These are phyloP conservation scores for Crotalaria pallida DNA, from an alignment of 306 rosid species.

Conservation along the genomic window DNA sequence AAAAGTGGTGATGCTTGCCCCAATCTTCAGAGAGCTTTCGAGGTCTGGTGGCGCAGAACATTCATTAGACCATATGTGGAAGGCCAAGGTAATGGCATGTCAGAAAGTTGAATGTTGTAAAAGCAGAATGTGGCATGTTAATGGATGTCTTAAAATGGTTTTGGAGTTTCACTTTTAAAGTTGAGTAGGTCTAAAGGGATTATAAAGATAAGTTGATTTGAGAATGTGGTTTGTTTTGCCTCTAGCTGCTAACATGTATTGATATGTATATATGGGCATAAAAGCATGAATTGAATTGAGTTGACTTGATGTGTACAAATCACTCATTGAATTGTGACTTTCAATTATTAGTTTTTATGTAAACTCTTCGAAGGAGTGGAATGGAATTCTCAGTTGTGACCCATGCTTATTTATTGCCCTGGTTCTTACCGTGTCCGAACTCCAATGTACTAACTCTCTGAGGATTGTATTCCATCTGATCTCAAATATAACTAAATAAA, in stretches of 20 bases:
- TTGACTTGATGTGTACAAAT: constrained; percentile 10
- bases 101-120: constrained; percentile 39
- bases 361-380: constrained; percentile 15
- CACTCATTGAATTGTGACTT: constrained; percentile 12
- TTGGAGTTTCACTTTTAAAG: neutral
- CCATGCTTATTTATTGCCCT: neutral
- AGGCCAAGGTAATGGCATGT: constrained; percentile 41
- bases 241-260: constrained; percentile 15
- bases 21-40: constrained; percentile 87
- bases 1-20: constrained; percentile 88
- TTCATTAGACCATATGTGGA: constrained; percentile 65
- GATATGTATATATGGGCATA: neutral
- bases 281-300: neutral
- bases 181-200: constrained; percentile 5
- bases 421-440: neutral
- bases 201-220: constrained; percentile 10
- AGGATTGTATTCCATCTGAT: neutral
- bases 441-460: neutral
- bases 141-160: neutral
- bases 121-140: constrained; percentile 23
- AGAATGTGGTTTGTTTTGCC: neutral
- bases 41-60: constrained; percentile 96
- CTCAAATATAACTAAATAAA: too few relatives aligned
- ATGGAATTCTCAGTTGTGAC: neutral
- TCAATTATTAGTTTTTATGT: neutral